Evolutionary conservation across 495 filamentous ascomycete species (phyloP).

Genomic region (Neurospora sp.): DNA sequence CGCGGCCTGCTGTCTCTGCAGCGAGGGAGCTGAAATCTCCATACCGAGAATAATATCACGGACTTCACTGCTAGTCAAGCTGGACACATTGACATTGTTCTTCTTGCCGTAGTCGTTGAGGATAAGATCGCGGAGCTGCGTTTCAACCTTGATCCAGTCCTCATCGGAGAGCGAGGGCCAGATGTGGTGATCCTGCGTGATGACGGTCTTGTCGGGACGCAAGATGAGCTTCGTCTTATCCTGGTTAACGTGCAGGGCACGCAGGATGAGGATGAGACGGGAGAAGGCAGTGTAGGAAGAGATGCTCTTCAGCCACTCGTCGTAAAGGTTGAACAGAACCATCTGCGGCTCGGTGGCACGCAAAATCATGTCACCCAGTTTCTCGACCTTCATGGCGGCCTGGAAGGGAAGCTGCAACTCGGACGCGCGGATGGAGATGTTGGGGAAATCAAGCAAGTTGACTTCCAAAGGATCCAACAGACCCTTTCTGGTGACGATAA

Average conservation of each 20-base stretch:
- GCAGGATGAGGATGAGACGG: conserved; percentile 85
- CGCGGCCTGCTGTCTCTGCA: conserved; percentile 97
- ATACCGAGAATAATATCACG: conserved; percentile 98
- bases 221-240: conserved; percentile 98
- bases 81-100: conserved; percentile 98
- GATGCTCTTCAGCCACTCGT: conserved; percentile 98
- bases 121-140: conserved; percentile 89
- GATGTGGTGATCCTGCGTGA: conserved; percentile 98
- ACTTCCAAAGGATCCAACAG: conserved; percentile 96
- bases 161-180: conserved; percentile 94
- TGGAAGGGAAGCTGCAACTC: conserved; percentile 98
- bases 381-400: conserved; percentile 99
- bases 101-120: conserved; percentile 99
- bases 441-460: conserved; percentile 95
- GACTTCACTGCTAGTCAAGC: conserved; percentile 91
- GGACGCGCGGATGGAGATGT: conserved; percentile 97
- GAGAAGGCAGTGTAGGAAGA: conserved; percentile 99
- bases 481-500: conserved; percentile 97
- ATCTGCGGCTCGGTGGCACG: conserved; percentile 97
- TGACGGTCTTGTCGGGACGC: conserved; percentile 95
- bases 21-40: conserved; percentile 96
- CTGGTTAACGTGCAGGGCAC: conserved; percentile 92
- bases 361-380: conserved; percentile 97
- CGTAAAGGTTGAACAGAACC: conserved; percentile 98
- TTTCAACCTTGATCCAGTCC: conserved; percentile 98